phyloP scores from a whole-genome alignment of 78 protist genomes.

The Cavenderia fasciculata region DNA sequence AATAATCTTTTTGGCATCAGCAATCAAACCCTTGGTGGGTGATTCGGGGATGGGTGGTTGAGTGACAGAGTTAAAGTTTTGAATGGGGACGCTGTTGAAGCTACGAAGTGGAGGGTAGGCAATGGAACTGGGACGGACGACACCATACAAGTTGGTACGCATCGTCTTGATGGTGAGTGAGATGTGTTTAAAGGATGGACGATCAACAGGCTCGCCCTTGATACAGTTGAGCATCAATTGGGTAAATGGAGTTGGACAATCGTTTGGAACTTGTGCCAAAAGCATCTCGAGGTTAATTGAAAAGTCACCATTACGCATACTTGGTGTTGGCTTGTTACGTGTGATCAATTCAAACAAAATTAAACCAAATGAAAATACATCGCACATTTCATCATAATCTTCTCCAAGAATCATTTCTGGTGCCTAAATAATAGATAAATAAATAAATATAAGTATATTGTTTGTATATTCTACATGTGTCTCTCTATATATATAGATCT shows the following conservation, averaged over 20 bases:
- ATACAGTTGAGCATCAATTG: slow-evolving; percentile 38
- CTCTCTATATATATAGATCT: not conserved
- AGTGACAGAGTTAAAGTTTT: not conserved
- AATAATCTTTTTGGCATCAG: slow-evolving; percentile 18
- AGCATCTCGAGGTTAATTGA: slow-evolving; percentile 28
- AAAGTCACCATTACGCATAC: slow-evolving; percentile 48
- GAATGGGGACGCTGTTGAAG: not conserved
- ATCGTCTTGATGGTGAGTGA: slow-evolving; percentile 11
- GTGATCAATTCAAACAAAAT: slow-evolving; percentile 47
- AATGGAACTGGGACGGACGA: not conserved
- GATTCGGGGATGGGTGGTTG: not conserved
- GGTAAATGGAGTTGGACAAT: slow-evolving; percentile 45
- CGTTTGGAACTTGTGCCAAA: slow-evolving; percentile 24
- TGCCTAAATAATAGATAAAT: not conserved
- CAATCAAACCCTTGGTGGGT: slow-evolving; percentile 15
- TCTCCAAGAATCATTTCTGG: slow-evolving; percentile 57
- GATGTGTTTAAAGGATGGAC: slow-evolving; percentile 61
- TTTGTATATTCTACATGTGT: not conserved
- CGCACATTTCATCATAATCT: slow-evolving; percentile 68
- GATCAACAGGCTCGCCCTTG: slow-evolving; percentile 12
- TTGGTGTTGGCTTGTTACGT: slow-evolving; percentile 64
- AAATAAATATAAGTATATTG: not conserved
- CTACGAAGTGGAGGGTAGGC: slow-evolving; percentile 25
- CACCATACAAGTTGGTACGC: not conserved
- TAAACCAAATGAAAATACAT: slow-evolving; percentile 76